Percentiles rank a stretch among this genome's conserved stretches.
phyloP scores from a whole-genome alignment of 495 filamentous ascomycete genomes.

The Hypoxylon fuscum region DNA sequence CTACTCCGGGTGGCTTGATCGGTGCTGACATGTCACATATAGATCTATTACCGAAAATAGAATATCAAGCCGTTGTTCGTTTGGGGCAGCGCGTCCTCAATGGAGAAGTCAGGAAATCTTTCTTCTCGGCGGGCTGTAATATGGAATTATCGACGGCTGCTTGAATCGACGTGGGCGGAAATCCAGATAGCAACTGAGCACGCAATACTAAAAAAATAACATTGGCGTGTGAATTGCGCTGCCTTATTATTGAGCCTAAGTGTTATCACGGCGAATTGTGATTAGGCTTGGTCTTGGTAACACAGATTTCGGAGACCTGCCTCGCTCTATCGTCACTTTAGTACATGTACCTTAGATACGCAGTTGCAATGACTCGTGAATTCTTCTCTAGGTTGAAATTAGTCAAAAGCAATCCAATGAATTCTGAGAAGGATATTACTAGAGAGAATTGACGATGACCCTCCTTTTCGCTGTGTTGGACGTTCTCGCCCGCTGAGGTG shows the following conservation, averaged over 20 bases:
- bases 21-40: slow-evolving; percentile 50
- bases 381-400: background rate
- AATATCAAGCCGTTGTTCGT: slow-evolving; percentile 36
- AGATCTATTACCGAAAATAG: slow-evolving; percentile 76
- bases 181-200: background rate
- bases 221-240: slow-evolving; percentile 1
- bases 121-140: slow-evolving; percentile 5
- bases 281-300: slow-evolving; percentile 17
- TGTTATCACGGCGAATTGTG: slow-evolving; percentile 7
- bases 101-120: background rate
- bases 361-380: background rate
- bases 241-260: background rate
- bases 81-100: background rate
- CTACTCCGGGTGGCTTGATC: background rate
- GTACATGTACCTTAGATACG: too few relatives aligned
- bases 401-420: background rate
- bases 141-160: background rate
- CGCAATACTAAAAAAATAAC: slow-evolving; percentile 2
- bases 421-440: background rate
- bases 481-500: background rate
- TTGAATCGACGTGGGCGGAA: background rate
- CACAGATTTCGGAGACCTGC: slow-evolving; percentile 28
- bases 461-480: too few relatives aligned
- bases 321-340: slow-evolving; percentile 6
- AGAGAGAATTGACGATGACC: too few relatives aligned